A percentile compares a stretch with the other conserved stretches of the same genome.
phyloP scores from a whole-genome alignment of 2,329 filamentous ascomycete genomes.

The Zalaria obscura region DNA sequence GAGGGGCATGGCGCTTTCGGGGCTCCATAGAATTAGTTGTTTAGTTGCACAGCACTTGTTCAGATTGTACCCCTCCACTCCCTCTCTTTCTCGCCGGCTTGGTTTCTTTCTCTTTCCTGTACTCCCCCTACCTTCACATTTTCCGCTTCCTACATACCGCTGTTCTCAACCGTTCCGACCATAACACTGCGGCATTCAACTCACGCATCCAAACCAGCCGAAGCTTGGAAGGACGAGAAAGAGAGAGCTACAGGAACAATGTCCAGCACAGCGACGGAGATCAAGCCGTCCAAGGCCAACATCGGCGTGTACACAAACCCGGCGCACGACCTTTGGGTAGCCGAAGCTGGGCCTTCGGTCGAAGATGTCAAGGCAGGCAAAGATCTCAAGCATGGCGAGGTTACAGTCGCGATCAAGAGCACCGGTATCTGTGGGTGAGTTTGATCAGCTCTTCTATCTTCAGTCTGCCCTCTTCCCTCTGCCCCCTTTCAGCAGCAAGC shows the following conservation, averaged over 20 bases:
- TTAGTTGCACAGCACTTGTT: too few relatives aligned
- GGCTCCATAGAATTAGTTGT: too few relatives aligned
- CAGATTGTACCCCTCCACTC: too few relatives aligned
- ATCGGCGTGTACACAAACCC: slow-evolving; percentile 96
- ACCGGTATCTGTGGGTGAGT: slow-evolving; percentile 87
- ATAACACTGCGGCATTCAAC: too few relatives aligned
- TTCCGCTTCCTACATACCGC: too few relatives aligned
- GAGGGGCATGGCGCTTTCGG: too few relatives aligned
- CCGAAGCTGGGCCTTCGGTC: slow-evolving; percentile 58
- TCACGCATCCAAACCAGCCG: too few relatives aligned
- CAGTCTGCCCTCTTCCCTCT: background rate
- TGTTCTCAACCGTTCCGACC: too few relatives aligned
- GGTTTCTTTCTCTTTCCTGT: too few relatives aligned
- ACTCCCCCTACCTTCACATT: too few relatives aligned
- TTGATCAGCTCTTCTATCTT: background rate
- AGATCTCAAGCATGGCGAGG: slow-evolving; percentile 64
- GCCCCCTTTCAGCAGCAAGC: background rate
- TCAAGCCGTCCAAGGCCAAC: slow-evolving; percentile 52
- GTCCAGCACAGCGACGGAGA: slow-evolving; percentile 4
- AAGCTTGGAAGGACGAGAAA: too few relatives aligned
- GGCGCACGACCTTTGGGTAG: slow-evolving; percentile 80
- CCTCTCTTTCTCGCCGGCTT: too few relatives aligned
- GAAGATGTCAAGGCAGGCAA: slow-evolving; percentile 59
- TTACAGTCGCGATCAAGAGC: slow-evolving; percentile 78
- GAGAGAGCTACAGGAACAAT: background rate